phyloP scores from a whole-genome alignment of 2,329 filamentous ascomycete species.

The Fusarium humuli region DNA sequence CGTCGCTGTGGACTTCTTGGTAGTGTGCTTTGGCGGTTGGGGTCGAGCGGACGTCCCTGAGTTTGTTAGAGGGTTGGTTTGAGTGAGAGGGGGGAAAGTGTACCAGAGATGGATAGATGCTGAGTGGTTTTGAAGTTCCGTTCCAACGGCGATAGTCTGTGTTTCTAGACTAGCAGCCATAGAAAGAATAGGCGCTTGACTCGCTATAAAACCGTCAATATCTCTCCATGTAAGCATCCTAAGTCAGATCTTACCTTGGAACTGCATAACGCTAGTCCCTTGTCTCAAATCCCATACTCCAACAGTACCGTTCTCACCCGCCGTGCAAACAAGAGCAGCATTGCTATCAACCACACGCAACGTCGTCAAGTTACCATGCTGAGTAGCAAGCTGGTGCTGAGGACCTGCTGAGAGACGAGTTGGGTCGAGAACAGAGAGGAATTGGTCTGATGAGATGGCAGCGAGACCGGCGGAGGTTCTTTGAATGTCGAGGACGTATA shows the following conservation, averaged over 20 bases:
- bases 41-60: constrained; percentile 68
- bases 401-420: constrained; percentile 64
- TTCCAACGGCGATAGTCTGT: constrained; percentile 76
- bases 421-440: constrained; percentile 74
- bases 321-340: constrained; percentile 71
- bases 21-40: constrained; percentile 64
- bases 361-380: constrained; percentile 73
- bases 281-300: constrained; percentile 73
- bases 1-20: constrained; percentile 74
- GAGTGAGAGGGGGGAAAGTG: constrained; percentile 18
- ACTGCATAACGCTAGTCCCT: constrained; percentile 57
- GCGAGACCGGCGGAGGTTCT: constrained; percentile 65
- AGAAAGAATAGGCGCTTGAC: constrained; percentile 67
- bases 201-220: constrained; percentile 50
- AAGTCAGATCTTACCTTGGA: constrained; percentile 52
- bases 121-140: constrained; percentile 74
- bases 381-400: constrained; percentile 59
- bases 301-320: constrained; percentile 77
- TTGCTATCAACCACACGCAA: constrained; percentile 66
- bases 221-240: too few relatives aligned
- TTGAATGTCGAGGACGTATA: constrained; percentile 70
- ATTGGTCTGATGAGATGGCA: constrained; percentile 76
- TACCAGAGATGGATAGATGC: constrained; percentile 73
- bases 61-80: not conserved
- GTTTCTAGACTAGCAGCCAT: constrained; percentile 69